phyloP scores from a whole-genome alignment of 2,329 filamentous ascomycete genomes.

The Helminthosporium solani region DNA sequence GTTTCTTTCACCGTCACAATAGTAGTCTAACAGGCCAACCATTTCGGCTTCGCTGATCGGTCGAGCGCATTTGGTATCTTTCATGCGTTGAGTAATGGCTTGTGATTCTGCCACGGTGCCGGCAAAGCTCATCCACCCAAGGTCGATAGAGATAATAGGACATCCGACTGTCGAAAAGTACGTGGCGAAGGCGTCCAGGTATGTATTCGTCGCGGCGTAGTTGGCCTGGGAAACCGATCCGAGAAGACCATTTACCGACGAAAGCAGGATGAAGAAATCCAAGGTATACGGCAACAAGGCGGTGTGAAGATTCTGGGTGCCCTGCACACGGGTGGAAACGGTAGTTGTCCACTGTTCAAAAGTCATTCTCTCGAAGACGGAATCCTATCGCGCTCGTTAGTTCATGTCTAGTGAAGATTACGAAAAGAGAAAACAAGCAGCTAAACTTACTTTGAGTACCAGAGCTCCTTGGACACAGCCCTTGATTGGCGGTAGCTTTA shows the following conservation, averaged over 20 bases:
- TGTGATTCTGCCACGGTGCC: slow-evolving; percentile 1
- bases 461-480: slow-evolving; percentile 11
- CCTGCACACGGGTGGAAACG: slow-evolving; percentile 24
- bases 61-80: neutral
- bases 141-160: slow-evolving; percentile 1
- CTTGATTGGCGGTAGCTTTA: slow-evolving; percentile 8
- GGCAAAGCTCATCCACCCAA: slow-evolving; percentile 2
- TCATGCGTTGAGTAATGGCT: neutral
- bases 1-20: slow-evolving; percentile 15
- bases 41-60: neutral
- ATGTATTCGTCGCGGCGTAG: slow-evolving; percentile 28
- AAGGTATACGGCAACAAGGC: slow-evolving; percentile 3
- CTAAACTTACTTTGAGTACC: slow-evolving; percentile 2
- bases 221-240: slow-evolving; percentile 11
- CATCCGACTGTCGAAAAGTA: slow-evolving; percentile 26
- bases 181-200: slow-evolving; percentile 44
- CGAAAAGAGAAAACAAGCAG: neutral
- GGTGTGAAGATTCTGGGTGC: slow-evolving; percentile 23
- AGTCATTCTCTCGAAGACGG: slow-evolving; percentile 7
- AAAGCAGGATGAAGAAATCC: slow-evolving; percentile 14
- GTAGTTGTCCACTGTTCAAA: slow-evolving; percentile 1
- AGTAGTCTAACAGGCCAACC: slow-evolving; percentile 1
- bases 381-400: neutral
- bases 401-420: neutral
- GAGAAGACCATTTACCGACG: slow-evolving; percentile 8